Evolutionary conservation across 352 stramenopile genomes (phyloP).

Genomic region (Pythium oligandrum): DNA sequence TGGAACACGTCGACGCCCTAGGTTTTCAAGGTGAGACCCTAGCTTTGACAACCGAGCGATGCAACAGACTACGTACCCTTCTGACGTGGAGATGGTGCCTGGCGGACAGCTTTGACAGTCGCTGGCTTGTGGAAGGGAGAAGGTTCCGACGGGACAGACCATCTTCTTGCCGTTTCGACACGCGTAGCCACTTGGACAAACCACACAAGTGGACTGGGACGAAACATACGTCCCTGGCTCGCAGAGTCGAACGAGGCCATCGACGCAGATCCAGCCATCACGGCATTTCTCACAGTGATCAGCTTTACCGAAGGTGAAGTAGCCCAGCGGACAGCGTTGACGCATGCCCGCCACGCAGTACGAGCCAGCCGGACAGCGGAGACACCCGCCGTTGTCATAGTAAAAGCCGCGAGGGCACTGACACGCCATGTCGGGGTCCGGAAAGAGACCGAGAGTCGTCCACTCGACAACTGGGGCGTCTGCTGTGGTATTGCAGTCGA

Average conservation of each 20-base stretch:
- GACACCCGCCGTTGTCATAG: constrained; percentile 29
- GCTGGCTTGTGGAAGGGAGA: constrained; percentile 33
- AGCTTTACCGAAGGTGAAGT: constrained; percentile 58
- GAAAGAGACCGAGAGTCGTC: constrained; percentile 47
- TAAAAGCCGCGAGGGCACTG: constrained; percentile 57
- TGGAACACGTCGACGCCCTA: constrained; percentile 34
- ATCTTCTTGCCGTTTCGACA: constrained; percentile 56
- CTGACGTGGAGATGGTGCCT: constrained; percentile 38
- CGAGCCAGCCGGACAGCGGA: constrained; percentile 51
- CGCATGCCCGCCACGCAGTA: constrained; percentile 58
- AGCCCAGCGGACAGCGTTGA: constrained; percentile 32
- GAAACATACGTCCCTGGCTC: constrained; percentile 50
- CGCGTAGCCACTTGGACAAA: constrained; percentile 43
- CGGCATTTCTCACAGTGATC: constrained; percentile 46
- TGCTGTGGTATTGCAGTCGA: constrained; percentile 44
- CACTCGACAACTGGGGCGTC: constrained; percentile 31
- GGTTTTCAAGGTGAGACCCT: background rate
- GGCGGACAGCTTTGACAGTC: constrained; percentile 55
- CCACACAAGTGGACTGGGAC: constrained; percentile 24
- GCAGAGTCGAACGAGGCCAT: constrained; percentile 45
- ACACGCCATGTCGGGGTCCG: constrained; percentile 46
- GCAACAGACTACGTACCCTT: constrained; percentile 24
- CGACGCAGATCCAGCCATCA: constrained; percentile 58
- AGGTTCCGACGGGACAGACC: constrained; percentile 35
- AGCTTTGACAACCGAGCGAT: background rate